Conservation (phyloP, 208 protist genomes). For the Wallacemonas sp. region DNA sequence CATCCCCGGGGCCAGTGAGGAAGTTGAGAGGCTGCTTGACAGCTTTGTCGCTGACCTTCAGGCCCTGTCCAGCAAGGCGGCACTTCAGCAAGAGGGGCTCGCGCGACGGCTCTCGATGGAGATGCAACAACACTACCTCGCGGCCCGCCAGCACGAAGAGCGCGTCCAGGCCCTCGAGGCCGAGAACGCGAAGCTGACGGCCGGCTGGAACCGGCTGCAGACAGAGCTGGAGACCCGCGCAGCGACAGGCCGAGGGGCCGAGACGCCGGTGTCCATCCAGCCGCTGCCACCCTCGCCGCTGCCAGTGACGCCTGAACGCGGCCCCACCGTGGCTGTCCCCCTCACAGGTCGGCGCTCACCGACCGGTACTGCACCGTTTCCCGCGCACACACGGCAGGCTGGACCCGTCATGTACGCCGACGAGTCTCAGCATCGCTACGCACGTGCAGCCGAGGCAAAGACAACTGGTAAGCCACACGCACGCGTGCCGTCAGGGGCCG, state of each 20-base stretch:
- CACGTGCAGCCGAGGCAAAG: too few relatives aligned
- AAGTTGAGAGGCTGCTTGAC: conserved; percentile 35
- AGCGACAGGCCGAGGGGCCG: conserved; percentile 12
- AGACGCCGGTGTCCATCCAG: neutral
- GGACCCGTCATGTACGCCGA: too few relatives aligned
- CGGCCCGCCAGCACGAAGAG: conserved; percentile 61
- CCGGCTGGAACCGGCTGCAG: conserved; percentile 14
- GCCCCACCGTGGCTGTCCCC: neutral
- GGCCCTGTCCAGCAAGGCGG: conserved; percentile 20
- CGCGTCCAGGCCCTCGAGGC: conserved; percentile 34
- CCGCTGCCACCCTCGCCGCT: neutral
- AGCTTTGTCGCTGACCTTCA: conserved; percentile 39
- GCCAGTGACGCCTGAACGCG: neutral
- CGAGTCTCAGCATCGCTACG: neutral
- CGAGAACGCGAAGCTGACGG: conserved; percentile 32
- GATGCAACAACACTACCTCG: conserved; percentile 52
- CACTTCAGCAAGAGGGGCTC: conserved; percentile 40
- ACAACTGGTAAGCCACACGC: too few relatives aligned
- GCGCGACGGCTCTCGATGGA: conserved; percentile 48
- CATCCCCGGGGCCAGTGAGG: conserved; percentile 14
- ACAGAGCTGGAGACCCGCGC: conserved; percentile 15
- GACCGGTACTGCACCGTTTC: too few relatives aligned
- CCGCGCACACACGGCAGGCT: too few relatives aligned
- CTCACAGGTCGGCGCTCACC: neutral
- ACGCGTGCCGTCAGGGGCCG: neutral